A percentile compares a stretch with the other conserved stretches of the same genome.
Evolutionary conservation across 2,329 filamentous ascomycete genomes (phyloP).

Genomic region (Mycosphaerelloides madeirae): DNA sequence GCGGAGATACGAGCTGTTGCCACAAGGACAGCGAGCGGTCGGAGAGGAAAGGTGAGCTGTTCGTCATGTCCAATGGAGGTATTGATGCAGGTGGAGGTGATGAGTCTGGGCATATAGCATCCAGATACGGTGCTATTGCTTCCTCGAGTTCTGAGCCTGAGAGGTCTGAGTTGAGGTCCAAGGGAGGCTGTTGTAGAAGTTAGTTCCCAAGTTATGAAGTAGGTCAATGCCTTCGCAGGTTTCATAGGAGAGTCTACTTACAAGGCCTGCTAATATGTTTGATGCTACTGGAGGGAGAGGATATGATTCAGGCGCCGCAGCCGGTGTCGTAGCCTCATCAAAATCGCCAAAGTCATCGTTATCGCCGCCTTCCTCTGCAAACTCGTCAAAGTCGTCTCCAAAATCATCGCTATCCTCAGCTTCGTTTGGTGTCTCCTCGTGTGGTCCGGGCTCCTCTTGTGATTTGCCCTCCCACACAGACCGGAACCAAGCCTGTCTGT

Average conservation of each 20-base stretch:
- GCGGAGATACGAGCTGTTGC: constrained; percentile 93
- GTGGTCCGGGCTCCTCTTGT: constrained; percentile 14
- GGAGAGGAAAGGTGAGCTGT: constrained; percentile 66
- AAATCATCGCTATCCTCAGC: constrained; percentile 66
- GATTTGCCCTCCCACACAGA: constrained; percentile 29
- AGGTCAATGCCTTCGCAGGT: not conserved
- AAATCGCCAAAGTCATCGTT: constrained; percentile 50
- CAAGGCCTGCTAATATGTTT: constrained; percentile 42
- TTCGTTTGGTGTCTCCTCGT: constrained; percentile 10
- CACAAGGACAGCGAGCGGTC: constrained; percentile 85
- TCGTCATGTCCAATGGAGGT: constrained; percentile 26
- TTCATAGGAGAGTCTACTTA: constrained; percentile 38
- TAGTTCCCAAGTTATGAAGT: constrained; percentile 2
- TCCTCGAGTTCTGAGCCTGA: constrained; percentile 55
- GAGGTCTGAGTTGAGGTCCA: constrained; percentile 22
- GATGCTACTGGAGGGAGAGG: constrained; percentile 10
- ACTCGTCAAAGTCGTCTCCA: constrained; percentile 65
- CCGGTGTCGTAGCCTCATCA: constrained; percentile 38
- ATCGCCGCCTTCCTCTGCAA: constrained; percentile 46
- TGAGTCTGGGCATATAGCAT: constrained; percentile 59
- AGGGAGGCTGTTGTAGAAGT: constrained; percentile 30
- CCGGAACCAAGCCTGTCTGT: constrained; percentile 30
- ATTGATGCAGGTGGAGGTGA: constrained; percentile 21
- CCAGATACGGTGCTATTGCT: constrained; percentile 62
- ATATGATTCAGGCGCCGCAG: constrained; percentile 4